Percentiles rank a stretch among this genome's conserved stretches.
Conservation (phyloP, 1,284 basidiomycete species). For the Ceratobasidium sp. region DNA sequence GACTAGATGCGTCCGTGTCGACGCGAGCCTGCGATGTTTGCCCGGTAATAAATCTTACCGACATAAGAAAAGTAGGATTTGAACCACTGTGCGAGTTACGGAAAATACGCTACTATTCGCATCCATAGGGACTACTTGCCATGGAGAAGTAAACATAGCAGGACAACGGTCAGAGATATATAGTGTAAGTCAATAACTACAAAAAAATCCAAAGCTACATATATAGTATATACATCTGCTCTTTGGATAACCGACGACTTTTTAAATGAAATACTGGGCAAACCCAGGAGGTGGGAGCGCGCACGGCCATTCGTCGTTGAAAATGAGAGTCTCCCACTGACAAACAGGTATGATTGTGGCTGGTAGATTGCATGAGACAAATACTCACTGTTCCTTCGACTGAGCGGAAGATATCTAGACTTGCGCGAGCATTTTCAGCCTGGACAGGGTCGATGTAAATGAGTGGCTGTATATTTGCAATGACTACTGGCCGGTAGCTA, state of each 20-base stretch:
- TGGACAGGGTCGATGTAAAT: background rate
- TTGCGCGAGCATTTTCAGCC: constrained; percentile 20
- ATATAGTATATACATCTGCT: too few species aligned
- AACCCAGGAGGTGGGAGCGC: background rate
- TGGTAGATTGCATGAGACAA: background rate
- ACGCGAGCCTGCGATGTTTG: too few species aligned
- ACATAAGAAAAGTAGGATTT: too few species aligned
- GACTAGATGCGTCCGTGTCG: too few species aligned
- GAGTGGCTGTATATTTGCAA: background rate
- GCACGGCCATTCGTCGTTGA: constrained; percentile 13
- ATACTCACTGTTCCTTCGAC: constrained; percentile 7
- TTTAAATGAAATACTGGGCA: constrained; percentile 5
- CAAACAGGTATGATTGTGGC: background rate
- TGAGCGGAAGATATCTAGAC: constrained; percentile 15
- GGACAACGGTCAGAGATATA: too few species aligned
- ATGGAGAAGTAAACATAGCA: too few species aligned
- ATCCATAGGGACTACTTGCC: too few species aligned
- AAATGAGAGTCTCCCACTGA: constrained; percentile 15
- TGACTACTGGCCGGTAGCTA: background rate
- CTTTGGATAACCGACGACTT: background rate
- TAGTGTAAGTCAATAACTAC: too few species aligned
- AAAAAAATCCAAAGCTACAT: too few species aligned
- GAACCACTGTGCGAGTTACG: too few species aligned
- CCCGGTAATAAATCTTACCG: too few species aligned
- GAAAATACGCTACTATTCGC: too few species aligned